These are phyloP conservation scores for Melampsora americana DNA, from an alignment of 1,284 basidiomycete genomes.

Conservation along the genomic window DNA sequence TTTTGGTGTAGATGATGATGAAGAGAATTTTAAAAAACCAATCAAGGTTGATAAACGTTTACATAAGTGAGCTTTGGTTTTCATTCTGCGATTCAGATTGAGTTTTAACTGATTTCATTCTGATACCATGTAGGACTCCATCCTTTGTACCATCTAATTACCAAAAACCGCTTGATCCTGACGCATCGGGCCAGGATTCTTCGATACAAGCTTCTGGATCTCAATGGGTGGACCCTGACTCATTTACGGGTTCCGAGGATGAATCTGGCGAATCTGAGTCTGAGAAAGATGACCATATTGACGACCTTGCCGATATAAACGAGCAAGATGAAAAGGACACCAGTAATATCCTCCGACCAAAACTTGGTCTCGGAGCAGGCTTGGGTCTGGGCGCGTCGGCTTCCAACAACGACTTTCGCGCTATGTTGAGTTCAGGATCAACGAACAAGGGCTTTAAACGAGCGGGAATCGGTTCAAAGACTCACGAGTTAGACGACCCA, in stretches of 20 bases:
- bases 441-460: neutral
- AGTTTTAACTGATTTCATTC: neutral
- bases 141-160: slow-evolving; percentile 31
- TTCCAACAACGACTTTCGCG: slow-evolving; percentile 38
- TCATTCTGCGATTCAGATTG: neutral
- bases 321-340: neutral
- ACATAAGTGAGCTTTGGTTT: slow-evolving; percentile 7
- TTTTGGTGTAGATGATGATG: slow-evolving; percentile 71
- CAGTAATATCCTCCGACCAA: neutral
- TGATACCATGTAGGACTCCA: slow-evolving; percentile 12
- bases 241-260: neutral
- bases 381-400: slow-evolving; percentile 14
- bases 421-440: slow-evolving; percentile 15
- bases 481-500: neutral
- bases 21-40: slow-evolving; percentile 57
- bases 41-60: slow-evolving; percentile 45
- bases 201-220: neutral
- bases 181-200: neutral
- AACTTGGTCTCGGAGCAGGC: slow-evolving; percentile 15
- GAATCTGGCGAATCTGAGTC: neutral
- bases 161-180: neutral
- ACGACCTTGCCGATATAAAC: neutral
- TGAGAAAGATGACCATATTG: neutral
- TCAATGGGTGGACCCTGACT: neutral
- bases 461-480: slow-evolving; percentile 13